These are phyloP conservation scores for Aspergillus pseudotamarii DNA, from an alignment of 2,329 filamentous ascomycete species.

Conservation along the genomic window DNA sequence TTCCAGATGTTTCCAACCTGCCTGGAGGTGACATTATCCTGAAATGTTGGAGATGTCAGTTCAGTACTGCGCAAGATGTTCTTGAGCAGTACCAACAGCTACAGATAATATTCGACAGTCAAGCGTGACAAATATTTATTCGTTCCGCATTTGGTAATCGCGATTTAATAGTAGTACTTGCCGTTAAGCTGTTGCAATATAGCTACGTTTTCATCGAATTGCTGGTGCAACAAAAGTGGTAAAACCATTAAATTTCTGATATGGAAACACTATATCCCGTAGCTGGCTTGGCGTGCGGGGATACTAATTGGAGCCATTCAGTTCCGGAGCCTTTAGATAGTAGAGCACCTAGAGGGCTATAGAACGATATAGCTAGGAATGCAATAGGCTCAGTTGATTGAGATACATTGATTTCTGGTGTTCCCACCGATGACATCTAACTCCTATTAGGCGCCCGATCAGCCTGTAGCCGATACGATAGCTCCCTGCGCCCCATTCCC, in stretches of 20 bases:
- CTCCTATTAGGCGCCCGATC: background rate
- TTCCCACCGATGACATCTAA: background rate
- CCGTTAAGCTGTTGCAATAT: too few relatives aligned
- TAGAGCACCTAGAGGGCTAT: background rate
- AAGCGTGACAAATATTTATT: too few relatives aligned
- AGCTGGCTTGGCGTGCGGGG: background rate
- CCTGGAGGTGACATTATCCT: conserved; percentile 11
- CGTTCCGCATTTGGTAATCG: too few relatives aligned
- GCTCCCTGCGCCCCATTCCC: background rate
- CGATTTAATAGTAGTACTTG: too few relatives aligned
- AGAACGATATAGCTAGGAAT: background rate
- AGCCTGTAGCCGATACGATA: background rate
- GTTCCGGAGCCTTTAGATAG: background rate
- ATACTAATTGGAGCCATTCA: background rate
- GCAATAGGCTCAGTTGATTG: background rate
- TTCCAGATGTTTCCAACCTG: conserved; percentile 10
- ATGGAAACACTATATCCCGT: background rate
- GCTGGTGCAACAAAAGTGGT: too few relatives aligned
- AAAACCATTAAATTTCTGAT: background rate
- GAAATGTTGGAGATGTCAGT: conserved; percentile 13
- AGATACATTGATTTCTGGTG: background rate
- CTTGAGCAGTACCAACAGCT: conserved; percentile 4
- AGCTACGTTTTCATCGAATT: too few relatives aligned
- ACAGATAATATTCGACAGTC: too few relatives aligned
- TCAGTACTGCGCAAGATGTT: conserved; percentile 6